Evolutionary conservation across 1,284 basidiomycete species (phyloP).

Genomic region (Ganoderma multipileum): DNA sequence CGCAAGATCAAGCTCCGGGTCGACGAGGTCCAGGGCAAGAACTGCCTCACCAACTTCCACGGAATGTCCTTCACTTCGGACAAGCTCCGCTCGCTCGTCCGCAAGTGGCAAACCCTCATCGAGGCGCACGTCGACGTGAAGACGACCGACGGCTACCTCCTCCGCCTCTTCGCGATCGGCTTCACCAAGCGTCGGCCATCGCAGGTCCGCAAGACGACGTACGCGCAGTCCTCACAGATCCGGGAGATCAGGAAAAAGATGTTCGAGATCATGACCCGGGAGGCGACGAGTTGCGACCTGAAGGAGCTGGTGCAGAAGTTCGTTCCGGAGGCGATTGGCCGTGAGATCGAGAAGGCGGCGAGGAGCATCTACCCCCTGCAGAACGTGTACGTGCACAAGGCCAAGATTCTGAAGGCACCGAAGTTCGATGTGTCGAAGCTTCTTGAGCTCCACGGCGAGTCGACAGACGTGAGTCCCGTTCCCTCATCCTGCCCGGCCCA

Average conservation of each 20-base stretch:
- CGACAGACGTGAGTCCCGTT: conserved; percentile 76
- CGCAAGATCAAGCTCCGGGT: conserved; percentile 99
- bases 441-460: conserved; percentile 95
- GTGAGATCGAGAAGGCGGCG: conserved; percentile 99
- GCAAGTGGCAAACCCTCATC: conserved; percentile 99
- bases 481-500: background rate
- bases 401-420: conserved; percentile 96
- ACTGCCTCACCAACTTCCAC: conserved; percentile 99
- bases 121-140: conserved; percentile 99
- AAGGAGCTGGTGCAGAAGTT: conserved; percentile 99
- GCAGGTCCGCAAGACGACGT: conserved; percentile 99
- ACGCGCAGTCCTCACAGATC: conserved; percentile 95
- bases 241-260: conserved; percentile 99
- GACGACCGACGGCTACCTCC: conserved; percentile 99
- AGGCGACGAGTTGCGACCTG: conserved; percentile 94
- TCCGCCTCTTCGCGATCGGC: conserved; percentile 98
- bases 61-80: conserved; percentile 99
- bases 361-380: conserved; percentile 97
- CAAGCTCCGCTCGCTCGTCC: conserved; percentile 99
- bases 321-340: conserved; percentile 97
- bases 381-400: conserved; percentile 98
- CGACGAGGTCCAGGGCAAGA: conserved; percentile 98
- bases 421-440: conserved; percentile 97
- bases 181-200: conserved; percentile 98
- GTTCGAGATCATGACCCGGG: conserved; percentile 99